phyloP scores from a whole-genome alignment of 306 rosid species.

The Cucurbita moschata region DNA sequence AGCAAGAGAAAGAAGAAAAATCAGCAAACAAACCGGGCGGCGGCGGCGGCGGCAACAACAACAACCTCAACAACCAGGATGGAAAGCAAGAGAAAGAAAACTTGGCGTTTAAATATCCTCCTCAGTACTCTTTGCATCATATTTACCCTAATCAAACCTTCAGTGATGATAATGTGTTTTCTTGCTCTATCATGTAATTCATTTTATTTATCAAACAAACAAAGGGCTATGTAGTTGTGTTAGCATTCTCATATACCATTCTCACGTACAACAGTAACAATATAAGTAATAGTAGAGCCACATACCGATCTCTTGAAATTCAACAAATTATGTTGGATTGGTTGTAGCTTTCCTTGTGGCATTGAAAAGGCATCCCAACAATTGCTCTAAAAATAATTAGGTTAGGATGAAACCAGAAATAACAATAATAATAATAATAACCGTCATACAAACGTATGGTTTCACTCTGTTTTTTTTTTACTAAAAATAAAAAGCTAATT shows the following conservation, averaged over 20 bases:
- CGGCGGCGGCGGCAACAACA: not conserved
- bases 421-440: too few relatives aligned
- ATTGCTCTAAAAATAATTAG: too few relatives aligned
- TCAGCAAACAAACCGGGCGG: not conserved
- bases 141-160: constrained; percentile 34
- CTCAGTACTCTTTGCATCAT: constrained; percentile 36
- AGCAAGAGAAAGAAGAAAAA: constrained; percentile 1
- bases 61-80: not conserved
- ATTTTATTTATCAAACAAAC: too few relatives aligned
- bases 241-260: too few relatives aligned
- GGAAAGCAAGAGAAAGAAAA: not conserved
- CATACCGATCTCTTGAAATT: too few relatives aligned
- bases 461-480: not conserved
- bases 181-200: constrained; percentile 57
- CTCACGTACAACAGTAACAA: too few relatives aligned
- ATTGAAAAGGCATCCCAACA: too few relatives aligned
- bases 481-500: not conserved
- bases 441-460: not conserved
- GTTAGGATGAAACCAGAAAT: too few relatives aligned
- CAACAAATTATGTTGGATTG: too few relatives aligned
- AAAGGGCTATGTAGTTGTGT: too few relatives aligned
- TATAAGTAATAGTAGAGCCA: too few relatives aligned
- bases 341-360: too few relatives aligned
- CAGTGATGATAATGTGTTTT: constrained; percentile 55
- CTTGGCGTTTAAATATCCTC: constrained; percentile 23